phyloP scores from a whole-genome alignment of 352 stramenopile genomes.

The Pythium myriotylum region DNA sequence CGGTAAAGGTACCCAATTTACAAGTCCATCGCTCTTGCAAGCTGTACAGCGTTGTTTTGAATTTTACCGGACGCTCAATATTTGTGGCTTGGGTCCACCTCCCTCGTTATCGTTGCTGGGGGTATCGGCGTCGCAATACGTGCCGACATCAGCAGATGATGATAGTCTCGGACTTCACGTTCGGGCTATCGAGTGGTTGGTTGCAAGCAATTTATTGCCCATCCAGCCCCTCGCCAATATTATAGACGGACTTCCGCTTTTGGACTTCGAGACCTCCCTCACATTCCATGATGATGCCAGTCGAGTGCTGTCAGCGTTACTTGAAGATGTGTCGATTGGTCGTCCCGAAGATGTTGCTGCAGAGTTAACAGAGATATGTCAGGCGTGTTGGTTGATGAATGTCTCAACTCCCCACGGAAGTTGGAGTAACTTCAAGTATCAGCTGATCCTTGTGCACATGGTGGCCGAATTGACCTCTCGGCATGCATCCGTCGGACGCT shows the following conservation, averaged over 20 bases:
- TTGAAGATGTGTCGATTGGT: constrained; percentile 19
- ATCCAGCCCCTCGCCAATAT: not conserved
- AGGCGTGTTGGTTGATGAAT: not conserved
- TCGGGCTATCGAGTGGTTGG: constrained; percentile 14
- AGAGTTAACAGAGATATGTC: constrained; percentile 15
- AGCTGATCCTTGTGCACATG: constrained; percentile 34
- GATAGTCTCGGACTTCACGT: constrained; percentile 17
- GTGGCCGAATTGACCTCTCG: constrained; percentile 13
- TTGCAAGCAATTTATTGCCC: not conserved
- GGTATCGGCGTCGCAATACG: constrained; percentile 11
- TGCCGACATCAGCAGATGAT: constrained; percentile 6
- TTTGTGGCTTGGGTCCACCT: constrained; percentile 7
- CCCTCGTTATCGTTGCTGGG: constrained; percentile 1
- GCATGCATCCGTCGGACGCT: constrained; percentile 10
- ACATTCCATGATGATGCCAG: constrained; percentile 11
- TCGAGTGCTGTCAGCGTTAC: constrained; percentile 12
- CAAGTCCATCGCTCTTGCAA: not conserved
- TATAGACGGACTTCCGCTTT: not conserved
- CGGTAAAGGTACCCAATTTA: constrained; percentile 3
- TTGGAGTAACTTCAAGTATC: constrained; percentile 19
- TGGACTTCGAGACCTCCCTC: constrained; percentile 8
- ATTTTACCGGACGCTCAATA: constrained; percentile 14
- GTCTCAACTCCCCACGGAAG: not conserved
- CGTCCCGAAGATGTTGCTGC: constrained; percentile 15
- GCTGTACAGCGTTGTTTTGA: constrained; percentile 19